Base-by-base conservation (phyloP, 805 yeast genomes). In the Suhomyces emberorum region DNA sequence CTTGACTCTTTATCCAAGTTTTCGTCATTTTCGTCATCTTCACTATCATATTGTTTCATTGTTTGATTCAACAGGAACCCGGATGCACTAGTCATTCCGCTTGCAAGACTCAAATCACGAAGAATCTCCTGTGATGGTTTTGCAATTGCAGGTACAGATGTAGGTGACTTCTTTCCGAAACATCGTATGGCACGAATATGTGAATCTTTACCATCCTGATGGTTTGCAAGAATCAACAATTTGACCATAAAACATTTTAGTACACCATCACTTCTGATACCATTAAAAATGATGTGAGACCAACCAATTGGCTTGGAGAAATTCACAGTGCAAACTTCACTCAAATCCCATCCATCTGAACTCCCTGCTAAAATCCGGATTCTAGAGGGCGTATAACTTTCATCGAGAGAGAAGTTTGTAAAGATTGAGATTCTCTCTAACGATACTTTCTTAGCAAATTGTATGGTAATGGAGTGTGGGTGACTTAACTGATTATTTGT, bases 181-280 rank as follows among this genome's bases (percentile, higher is more conserved):
- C 49, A 86, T 57, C 67, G 77, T 12, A 89, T 69, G 0, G 88
- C 83, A 31, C 98, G 62, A 8, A 93, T 66, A 56, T 88, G 98
- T 1, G 96, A 82, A 57, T 93, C 99, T 53, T 91, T 93, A 30
- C 99, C 99, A 53, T 87, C 88, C 54, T 89, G 97, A 50, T 88
- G 96, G 50, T 95, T 93, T 1, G 85, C 75, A 7, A 76, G 54
- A 4, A 88, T 69, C n/a, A 72, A 54, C 11, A 88, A 47, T 41
- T 84, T 74, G 9, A 88, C 60, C 43, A 80, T 63, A 48, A 79
- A 83, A 35, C 93, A 77, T 47, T 83, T 79, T 32, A 88, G 58
- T 1, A 78, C 72, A 3, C 77, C 76, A 36, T 74, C 80, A 8
- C 62, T 57, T 25, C 84, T 57, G 3, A 73, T 69, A 1, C 76